phyloP scores from a whole-genome alignment of 2,329 filamentous ascomycete genomes.

The Sphaerulina populicola region DNA sequence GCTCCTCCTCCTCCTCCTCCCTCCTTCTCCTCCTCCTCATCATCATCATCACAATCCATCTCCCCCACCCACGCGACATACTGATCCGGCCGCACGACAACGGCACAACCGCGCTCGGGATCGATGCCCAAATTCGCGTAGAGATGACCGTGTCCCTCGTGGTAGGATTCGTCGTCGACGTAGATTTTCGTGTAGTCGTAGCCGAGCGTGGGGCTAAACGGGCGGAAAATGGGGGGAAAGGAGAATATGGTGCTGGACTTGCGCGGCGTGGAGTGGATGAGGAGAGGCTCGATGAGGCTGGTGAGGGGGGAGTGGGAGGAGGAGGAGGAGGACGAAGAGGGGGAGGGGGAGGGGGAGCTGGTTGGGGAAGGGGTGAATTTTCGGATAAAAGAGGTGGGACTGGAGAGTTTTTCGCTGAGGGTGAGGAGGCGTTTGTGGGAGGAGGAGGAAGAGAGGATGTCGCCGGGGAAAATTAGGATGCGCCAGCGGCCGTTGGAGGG shows the following conservation, averaged over 20 bases:
- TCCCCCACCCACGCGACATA: constrained; percentile 47
- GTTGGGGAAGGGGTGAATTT: constrained; percentile 30
- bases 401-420: neutral
- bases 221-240: constrained; percentile 38
- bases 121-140: constrained; percentile 53
- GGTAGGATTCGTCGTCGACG: constrained; percentile 39
- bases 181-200: constrained; percentile 34
- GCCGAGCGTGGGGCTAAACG: constrained; percentile 30
- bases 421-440: constrained; percentile 42
- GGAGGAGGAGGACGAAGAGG: too few relatives aligned
- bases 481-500: constrained; percentile 18
- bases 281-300: constrained; percentile 50
- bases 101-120: constrained; percentile 44
- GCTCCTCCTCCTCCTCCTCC: too few relatives aligned
- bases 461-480: constrained; percentile 19
- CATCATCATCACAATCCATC: constrained; percentile 27
- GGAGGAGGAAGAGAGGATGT: constrained; percentile 24
- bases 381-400: constrained; percentile 5
- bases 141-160: constrained; percentile 36
- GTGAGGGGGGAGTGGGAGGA: constrained; percentile 28
- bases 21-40: too few relatives aligned
- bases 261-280: constrained; percentile 50
- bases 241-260: constrained; percentile 38
- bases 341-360: too few relatives aligned
- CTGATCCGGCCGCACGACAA: constrained; percentile 56